Evolutionary conservation across 2,329 filamentous ascomycete species (phyloP).

Genomic region (Ceratocystis cacaofunesta): DNA sequence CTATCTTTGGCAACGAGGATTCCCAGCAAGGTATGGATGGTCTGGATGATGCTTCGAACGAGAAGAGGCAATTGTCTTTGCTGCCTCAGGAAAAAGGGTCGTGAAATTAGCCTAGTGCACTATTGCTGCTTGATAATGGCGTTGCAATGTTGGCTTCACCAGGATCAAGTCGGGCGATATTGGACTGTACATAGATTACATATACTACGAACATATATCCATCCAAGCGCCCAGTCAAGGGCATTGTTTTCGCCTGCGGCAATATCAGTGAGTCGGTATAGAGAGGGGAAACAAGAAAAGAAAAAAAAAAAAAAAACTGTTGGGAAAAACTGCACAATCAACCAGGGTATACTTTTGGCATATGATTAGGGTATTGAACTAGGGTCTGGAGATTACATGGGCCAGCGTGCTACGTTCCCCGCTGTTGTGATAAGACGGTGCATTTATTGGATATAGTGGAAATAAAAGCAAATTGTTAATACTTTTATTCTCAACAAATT

Average conservation of each 20-base stretch:
- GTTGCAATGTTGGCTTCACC: background rate
- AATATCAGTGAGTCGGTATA: background rate
- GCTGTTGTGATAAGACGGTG: background rate
- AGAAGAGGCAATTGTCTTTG: conserved; percentile 8
- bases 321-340: background rate
- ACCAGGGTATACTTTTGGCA: background rate
- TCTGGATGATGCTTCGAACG: background rate
- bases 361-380: background rate
- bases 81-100: conserved; percentile 6
- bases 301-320: background rate
- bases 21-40: background rate
- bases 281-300: background rate
- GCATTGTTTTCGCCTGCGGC: background rate
- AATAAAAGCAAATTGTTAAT: background rate
- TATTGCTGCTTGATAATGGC: background rate
- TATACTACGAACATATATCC: background rate
- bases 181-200: background rate
- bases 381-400: background rate
- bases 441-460: background rate
- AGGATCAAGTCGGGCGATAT: background rate
- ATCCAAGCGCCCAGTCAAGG: background rate
- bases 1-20: conserved; percentile 6
- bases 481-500: background rate
- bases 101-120: background rate
- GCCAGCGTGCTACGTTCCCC: background rate